Evolutionary conservation across 257 asterid species (phyloP).

Genomic region (Ballota nigra): DNA sequence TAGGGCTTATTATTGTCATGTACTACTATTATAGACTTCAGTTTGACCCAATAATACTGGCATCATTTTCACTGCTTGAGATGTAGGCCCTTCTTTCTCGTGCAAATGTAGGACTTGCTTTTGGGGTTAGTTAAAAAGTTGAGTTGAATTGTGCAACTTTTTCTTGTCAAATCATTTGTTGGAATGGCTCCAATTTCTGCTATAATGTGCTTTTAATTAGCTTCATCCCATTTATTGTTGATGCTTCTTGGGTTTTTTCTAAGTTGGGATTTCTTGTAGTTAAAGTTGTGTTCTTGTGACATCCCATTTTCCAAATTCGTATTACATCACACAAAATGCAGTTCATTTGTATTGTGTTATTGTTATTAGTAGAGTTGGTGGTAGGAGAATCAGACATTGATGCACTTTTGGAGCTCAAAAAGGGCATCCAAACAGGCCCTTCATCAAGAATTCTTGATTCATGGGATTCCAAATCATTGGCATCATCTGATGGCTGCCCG

Average conservation of each 20-base stretch:
- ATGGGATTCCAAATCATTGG: conserved; percentile 76
- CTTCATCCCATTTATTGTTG: conserved; percentile 19
- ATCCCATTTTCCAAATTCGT: too few species aligned
- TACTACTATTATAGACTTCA: conserved; percentile 15
- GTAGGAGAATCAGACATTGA: conserved; percentile 56
- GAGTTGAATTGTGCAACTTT: conserved; percentile 9
- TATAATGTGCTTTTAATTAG: conserved; percentile 21
- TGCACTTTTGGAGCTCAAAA: conserved; percentile 60
- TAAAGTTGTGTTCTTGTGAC: not conserved
- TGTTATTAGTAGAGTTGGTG: conserved; percentile 37
- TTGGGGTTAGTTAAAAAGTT: conserved; percentile 31
- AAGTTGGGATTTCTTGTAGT: not conserved
- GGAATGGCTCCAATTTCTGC: conserved; percentile 31
- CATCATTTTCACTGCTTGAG: conserved; percentile 24
- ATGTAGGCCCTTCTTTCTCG: conserved; percentile 31
- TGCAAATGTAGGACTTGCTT: conserved; percentile 25
- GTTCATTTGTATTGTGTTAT: conserved; percentile 40
- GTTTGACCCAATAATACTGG: conserved; percentile 7
- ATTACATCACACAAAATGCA: conserved; percentile 36
- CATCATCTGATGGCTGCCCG: conserved; percentile 70
- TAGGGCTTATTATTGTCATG: conserved; percentile 11
- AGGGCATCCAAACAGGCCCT: conserved; percentile 56
- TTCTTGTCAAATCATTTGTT: conserved; percentile 28
- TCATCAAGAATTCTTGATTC: conserved; percentile 56
- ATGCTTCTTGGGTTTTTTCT: not conserved